Evolutionary conservation across 148 eudicot genomes (phyloP).

Genomic region (Spergularia marina): DNA sequence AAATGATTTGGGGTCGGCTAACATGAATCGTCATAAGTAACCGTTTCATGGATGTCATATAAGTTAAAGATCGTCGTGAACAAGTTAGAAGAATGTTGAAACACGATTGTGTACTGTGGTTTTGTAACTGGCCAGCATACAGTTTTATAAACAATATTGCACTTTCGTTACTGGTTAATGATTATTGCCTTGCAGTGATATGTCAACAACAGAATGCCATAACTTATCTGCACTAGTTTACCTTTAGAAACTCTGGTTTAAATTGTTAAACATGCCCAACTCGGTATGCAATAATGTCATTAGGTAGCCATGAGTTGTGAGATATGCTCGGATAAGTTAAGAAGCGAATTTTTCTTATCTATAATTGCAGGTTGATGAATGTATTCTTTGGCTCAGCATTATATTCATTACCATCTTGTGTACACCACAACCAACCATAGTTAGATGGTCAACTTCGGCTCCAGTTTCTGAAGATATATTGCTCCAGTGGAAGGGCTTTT

Average conservation of each 20-base stretch:
- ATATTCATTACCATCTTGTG: constrained; percentile 84
- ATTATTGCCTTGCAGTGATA: background rate
- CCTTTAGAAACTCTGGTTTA: background rate
- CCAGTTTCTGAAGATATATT: constrained; percentile 75
- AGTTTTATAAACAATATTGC: no score
- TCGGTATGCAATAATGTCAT: background rate
- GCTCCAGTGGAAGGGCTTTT: constrained; percentile 89
- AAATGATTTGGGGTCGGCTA: no score
- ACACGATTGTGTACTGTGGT: background rate
- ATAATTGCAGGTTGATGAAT: constrained; percentile 71
- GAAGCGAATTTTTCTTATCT: constrained; percentile 18
- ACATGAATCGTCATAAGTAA: no score
- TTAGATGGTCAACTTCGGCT: constrained; percentile 82
- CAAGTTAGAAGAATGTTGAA: no score
- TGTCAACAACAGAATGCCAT: background rate
- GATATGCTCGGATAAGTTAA: background rate
- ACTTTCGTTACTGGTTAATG: no score
- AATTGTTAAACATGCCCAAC: background rate
- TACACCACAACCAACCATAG: constrained; percentile 91
- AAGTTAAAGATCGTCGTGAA: no score
- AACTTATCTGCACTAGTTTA: background rate
- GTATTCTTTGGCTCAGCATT: constrained; percentile 91
- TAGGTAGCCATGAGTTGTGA: no score
- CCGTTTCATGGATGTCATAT: no score
- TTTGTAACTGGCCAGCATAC: background rate